Evolutionary conservation across 352 stramenopile genomes (phyloP), one percentile per base, ranked within the genome.

Genomic region (Thraustotheca clavata): DNA sequence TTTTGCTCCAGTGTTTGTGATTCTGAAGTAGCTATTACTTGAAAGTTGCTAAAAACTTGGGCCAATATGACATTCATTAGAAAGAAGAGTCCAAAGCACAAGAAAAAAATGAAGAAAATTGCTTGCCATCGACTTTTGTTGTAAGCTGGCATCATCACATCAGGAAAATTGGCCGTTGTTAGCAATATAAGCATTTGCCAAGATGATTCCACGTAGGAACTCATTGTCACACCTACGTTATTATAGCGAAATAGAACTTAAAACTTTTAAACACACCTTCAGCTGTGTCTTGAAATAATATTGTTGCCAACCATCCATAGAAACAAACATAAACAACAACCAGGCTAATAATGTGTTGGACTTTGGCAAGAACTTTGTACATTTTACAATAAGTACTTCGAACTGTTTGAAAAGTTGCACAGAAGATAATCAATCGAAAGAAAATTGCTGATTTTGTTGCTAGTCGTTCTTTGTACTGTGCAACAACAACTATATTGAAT

Each of bases 21-120:
- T 34, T 85, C 73, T 31, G 77, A 67, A 2, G 16, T 34, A 11
- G 40, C 26, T 26, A 68, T 41, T 0, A 32, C 27, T 16, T 77
- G 74, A 50, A 87, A 90, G 48, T 84, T 79, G 41, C 79, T 79
- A 20, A 88, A 91, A 12, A 91, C 74, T 5, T 77, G 83, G 8
- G 78, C 79, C 39, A 90, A 83, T 4, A 90, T 77, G 14, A 91
- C 69, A 50, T 91, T 93, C 76, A 89, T 87, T 62, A 93, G 71
- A 22, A 93, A 75, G 20, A 90, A 71, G 26, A 89, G 71, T 3
- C 76, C 77, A 29, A 93, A 74, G 33, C 79, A 70, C 39, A 93
- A 70, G 57, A 86, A 87, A 20, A 72, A 77, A 32, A 88, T 73
- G 46, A 93, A 91, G 70, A 89, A 86, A n/a, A 88, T 46, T 41